Evolutionary conservation across 2,329 filamentous ascomycete genomes (phyloP).

Genomic region (Arthroderma sp.): DNA sequence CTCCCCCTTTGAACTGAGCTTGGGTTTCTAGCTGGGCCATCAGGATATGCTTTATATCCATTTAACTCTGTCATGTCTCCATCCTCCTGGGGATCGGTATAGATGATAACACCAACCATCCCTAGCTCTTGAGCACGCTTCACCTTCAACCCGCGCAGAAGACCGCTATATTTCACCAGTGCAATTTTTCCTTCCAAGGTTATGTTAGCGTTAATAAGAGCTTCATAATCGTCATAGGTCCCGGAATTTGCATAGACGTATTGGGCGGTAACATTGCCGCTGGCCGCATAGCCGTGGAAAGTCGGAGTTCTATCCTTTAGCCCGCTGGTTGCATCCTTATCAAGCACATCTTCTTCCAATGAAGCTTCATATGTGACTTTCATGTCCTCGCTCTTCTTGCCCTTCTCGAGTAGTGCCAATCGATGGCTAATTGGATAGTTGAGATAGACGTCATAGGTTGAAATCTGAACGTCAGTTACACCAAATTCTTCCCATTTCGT

Average conservation of each 20-base stretch:
- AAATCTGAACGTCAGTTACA: slow-evolving; percentile 45
- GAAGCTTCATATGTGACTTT: slow-evolving; percentile 65
- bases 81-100: slow-evolving; percentile 82
- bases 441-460: slow-evolving; percentile 62
- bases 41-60: slow-evolving; percentile 65
- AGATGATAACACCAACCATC: slow-evolving; percentile 75
- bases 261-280: slow-evolving; percentile 75
- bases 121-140: slow-evolving; percentile 85
- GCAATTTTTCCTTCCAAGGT: slow-evolving; percentile 75
- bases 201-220: slow-evolving; percentile 62
- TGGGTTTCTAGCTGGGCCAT: slow-evolving; percentile 76
- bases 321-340: slow-evolving; percentile 68
- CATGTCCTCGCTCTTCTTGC: slow-evolving; percentile 23
- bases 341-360: slow-evolving; percentile 70
- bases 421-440: slow-evolving; percentile 65
- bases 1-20: slow-evolving; percentile 85
- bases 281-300: slow-evolving; percentile 91
- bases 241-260: slow-evolving; percentile 90
- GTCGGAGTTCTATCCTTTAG: slow-evolving; percentile 64
- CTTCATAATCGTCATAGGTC: slow-evolving; percentile 73
- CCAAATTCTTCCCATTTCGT: slow-evolving; percentile 63
- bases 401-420: slow-evolving; percentile 51
- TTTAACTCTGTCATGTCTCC: slow-evolving; percentile 69
- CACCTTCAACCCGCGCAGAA: slow-evolving; percentile 84
- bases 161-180: slow-evolving; percentile 68